Evolutionary conservation across 495 filamentous ascomycete species (phyloP), one percentile per base, ranked within the genome.

Genomic region (Penicillium taxi): DNA sequence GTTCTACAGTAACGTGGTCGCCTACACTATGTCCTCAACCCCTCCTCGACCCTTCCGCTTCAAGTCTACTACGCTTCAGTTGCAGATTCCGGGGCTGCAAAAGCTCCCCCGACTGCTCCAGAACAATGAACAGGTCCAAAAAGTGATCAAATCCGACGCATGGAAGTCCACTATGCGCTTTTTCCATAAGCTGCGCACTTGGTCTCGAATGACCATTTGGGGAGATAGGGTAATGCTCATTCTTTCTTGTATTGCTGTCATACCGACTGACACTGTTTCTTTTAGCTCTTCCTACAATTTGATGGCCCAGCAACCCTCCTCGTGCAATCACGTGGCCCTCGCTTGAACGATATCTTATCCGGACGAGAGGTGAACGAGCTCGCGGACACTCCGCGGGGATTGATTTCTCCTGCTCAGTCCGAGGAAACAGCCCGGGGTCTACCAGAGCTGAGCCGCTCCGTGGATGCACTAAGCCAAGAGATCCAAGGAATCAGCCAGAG

Each of bases 31-130:
- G 21, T 78, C 75, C 16, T 74, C 78, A 25, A 73, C 75, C 25
- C 75, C 80, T 22, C 91, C 91, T 9, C 61, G 74, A 11, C 86
- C 88, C 1, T 91, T 93, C 64, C 78, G 90, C 16, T 79, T 98
- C 58, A 82, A 80, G 59, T 84, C 82, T 37, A 81, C 80, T 0
- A 73, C 67, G 12, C 61, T 94, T 19, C 73, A 77, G 25, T 75
- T 98, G 39, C 88, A 95, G 58, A 59, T 95, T 4, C 91, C 91
- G 0, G 63, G 75, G 20, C 49, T 67, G 24, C 52, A 79, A 20
- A 63, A 62, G 9, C 66, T 80, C 21, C 59, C 74, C 0, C 58
- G 63, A 16, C 55, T 77, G 11, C 51, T 82, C 3, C 74, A 78
- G 30, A 66, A 80, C 18, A 66, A 79, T 12, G 73, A 78, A 27